Evolutionary conservation across 2,329 filamentous ascomycete genomes (phyloP).

Genomic region (Cladosporium sp.): DNA sequence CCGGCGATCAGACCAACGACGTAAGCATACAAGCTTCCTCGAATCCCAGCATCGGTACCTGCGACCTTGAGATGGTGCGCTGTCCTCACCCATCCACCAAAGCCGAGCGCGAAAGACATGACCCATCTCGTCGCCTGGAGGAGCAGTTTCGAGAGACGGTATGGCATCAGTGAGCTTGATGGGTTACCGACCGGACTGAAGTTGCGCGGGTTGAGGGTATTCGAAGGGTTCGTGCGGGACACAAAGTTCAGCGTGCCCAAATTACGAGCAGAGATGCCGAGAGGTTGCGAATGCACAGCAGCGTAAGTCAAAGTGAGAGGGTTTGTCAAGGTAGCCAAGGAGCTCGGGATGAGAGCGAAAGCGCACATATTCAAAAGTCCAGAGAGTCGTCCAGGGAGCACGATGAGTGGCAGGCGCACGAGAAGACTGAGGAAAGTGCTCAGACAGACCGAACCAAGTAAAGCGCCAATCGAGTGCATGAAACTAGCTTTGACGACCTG

Average conservation of each 20-base stretch:
- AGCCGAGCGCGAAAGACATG: constrained; percentile 86
- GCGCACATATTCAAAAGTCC: constrained; percentile 69
- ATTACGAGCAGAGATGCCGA: constrained; percentile 75
- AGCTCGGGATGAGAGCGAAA: constrained; percentile 80
- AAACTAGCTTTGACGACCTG: constrained; percentile 84
- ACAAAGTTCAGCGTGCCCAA: constrained; percentile 82
- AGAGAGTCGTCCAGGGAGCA: constrained; percentile 76
- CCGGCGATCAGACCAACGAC: constrained; percentile 89
- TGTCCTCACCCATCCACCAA: constrained; percentile 95
- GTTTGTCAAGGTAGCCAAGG: constrained; percentile 83
- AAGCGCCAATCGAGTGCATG: constrained; percentile 76
- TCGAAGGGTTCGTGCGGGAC: constrained; percentile 70
- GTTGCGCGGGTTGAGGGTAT: constrained; percentile 53
- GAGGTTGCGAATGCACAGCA: constrained; percentile 85
- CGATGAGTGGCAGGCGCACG: constrained; percentile 79
- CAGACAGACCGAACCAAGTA: constrained; percentile 90
- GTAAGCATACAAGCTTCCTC: constrained; percentile 90
- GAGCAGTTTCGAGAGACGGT: constrained; percentile 86
- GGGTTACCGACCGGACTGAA: constrained; percentile 30
- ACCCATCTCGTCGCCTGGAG: constrained; percentile 88
- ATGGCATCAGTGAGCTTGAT: constrained; percentile 69
- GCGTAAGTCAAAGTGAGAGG: constrained; percentile 90
- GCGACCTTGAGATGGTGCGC: constrained; percentile 69
- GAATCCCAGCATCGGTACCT: constrained; percentile 51
- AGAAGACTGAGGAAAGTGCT: constrained; percentile 79